Evolutionary conservation across 352 stramenopile genomes (phyloP).

Genomic region (Elongisporangium senticosum): DNA sequence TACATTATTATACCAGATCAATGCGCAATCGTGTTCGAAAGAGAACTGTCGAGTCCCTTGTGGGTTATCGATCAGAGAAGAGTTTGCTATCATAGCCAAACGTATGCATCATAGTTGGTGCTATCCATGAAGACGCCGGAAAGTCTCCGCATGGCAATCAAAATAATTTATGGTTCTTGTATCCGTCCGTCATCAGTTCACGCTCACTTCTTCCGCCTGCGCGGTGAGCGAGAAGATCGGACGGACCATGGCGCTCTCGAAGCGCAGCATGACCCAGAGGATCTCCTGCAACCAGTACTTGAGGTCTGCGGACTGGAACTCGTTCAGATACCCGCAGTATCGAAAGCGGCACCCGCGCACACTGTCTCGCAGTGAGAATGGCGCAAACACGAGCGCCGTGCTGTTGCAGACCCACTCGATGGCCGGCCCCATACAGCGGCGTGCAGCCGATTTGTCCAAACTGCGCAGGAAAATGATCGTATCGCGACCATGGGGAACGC

Average conservation of each 20-base stretch:
- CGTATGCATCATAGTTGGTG: neutral
- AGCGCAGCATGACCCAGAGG: constrained; percentile 35
- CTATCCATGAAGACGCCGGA: neutral
- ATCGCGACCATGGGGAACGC: constrained; percentile 18
- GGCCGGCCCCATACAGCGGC: constrained; percentile 1
- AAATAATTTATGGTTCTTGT: neutral
- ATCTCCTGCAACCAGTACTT: constrained; percentile 44
- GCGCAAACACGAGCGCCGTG: constrained; percentile 27
- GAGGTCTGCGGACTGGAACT: constrained; percentile 15
- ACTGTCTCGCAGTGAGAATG: neutral
- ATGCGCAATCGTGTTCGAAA: too few relatives aligned
- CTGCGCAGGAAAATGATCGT: constrained; percentile 27
- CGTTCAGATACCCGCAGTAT: constrained; percentile 21
- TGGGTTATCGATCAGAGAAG: too few relatives aligned
- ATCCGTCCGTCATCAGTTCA: neutral
- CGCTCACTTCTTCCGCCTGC: neutral
- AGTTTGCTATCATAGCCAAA: neutral
- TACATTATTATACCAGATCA: neutral
- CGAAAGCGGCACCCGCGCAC: constrained; percentile 19
- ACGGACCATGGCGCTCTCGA: constrained; percentile 30
- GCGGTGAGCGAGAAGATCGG: constrained; percentile 18
- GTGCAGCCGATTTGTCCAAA: constrained; percentile 13
- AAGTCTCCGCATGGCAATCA: neutral
- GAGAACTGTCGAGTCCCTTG: too few relatives aligned
- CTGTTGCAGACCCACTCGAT: constrained; percentile 14